Evolutionary conservation across 495 filamentous ascomycete species (phyloP).

Genomic region (Cercophora sp.): DNA sequence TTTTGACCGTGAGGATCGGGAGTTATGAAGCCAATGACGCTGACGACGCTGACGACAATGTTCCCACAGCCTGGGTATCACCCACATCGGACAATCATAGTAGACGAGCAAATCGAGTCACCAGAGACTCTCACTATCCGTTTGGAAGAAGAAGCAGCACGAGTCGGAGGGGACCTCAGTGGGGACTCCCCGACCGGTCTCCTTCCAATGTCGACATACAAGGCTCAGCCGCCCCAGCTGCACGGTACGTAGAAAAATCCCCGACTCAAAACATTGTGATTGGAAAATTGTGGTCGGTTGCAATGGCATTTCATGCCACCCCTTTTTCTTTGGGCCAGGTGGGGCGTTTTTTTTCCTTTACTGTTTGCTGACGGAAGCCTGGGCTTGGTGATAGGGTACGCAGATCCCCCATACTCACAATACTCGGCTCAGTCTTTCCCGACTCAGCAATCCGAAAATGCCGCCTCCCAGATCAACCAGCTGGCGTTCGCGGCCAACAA

Average conservation of each 20-base stretch:
- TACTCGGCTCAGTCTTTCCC: slow-evolving; percentile 40
- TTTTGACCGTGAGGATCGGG: too few species aligned
- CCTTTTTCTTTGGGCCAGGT: too few species aligned
- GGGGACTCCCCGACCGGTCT: slow-evolving; percentile 49
- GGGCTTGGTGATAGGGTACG: slow-evolving; percentile 39
- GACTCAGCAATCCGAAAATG: slow-evolving; percentile 41
- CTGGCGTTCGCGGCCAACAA: slow-evolving; percentile 52
- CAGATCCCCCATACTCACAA: slow-evolving; percentile 43
- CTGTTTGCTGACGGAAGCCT: slow-evolving; percentile 8
- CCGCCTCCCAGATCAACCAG: slow-evolving; percentile 45
- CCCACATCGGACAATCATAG: slow-evolving; percentile 45
- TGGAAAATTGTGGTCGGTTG: not conserved
- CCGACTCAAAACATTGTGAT: not conserved
- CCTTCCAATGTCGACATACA: slow-evolving; percentile 46
- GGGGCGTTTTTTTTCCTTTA: too few species aligned
- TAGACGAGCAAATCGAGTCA: slow-evolving; percentile 46
- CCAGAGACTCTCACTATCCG: slow-evolving; percentile 47
- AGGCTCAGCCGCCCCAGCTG: slow-evolving; percentile 43
- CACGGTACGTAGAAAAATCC: slow-evolving; percentile 37
- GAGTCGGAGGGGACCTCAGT: slow-evolving; percentile 45
- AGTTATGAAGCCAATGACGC: too few species aligned
- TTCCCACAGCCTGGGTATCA: slow-evolving; percentile 43
- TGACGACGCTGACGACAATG: not conserved
- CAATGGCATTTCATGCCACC: not conserved
- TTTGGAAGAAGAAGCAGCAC: slow-evolving; percentile 45